Evolutionary conservation across 1,284 basidiomycete species (phyloP).

Genomic region (Taiwanofungus camphoratus): DNA sequence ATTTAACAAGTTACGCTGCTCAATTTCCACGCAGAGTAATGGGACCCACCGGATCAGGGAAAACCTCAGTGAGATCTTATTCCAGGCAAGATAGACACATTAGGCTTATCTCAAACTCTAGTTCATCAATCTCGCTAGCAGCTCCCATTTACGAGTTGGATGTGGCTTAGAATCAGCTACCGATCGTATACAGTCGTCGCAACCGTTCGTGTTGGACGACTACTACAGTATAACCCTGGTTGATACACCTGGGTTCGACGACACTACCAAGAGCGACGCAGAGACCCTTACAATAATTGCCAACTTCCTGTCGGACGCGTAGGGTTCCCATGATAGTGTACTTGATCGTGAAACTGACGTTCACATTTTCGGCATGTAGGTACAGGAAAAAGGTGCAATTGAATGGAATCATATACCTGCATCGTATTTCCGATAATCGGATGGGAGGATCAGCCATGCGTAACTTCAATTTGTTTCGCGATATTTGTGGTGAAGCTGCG

Average conservation of each 20-base stretch:
- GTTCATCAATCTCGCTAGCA: constrained; percentile 22
- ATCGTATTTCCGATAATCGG: constrained; percentile 14
- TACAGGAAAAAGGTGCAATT: not conserved
- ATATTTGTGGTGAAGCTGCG: constrained; percentile 10
- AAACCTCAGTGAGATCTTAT: constrained; percentile 19
- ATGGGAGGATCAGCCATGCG: constrained; percentile 10
- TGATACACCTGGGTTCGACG: constrained; percentile 34
- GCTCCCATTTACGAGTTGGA: constrained; percentile 14
- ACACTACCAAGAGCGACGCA: constrained; percentile 27
- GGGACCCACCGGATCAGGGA: constrained; percentile 18
- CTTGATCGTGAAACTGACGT: too few species aligned
- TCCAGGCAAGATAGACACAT: not conserved
- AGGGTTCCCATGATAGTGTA: too few species aligned
- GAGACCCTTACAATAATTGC: constrained; percentile 22
- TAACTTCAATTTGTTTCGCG: constrained; percentile 11
- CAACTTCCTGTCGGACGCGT: constrained; percentile 10
- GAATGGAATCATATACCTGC: constrained; percentile 10
- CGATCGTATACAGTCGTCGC: constrained; percentile 11
- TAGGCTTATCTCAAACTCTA: not conserved
- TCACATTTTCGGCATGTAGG: not conserved
- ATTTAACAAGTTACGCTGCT: too few species aligned
- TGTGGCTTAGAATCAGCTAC: constrained; percentile 16
- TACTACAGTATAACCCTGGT: constrained; percentile 23
- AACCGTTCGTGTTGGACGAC: constrained; percentile 21
- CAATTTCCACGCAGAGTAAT: too few species aligned